phyloP scores from a whole-genome alignment of 192 early-diverging fungal species.

The Coemansia biformis region DNA sequence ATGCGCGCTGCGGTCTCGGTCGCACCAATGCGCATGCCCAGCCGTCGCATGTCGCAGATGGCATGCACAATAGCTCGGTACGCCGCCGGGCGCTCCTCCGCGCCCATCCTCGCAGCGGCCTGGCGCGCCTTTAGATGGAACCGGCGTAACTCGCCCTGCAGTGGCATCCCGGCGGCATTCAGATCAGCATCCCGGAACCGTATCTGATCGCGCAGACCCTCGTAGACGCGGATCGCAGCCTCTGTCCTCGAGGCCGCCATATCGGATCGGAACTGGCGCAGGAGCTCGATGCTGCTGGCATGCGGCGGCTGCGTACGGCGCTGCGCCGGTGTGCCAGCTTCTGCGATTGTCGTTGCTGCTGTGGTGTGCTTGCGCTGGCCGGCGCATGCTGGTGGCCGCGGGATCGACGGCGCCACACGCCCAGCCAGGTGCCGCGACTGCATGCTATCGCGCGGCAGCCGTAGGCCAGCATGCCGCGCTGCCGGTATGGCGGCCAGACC shows the following conservation, averaged over 20 bases:
- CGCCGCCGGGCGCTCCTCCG: background rate
- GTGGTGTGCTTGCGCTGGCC: no score
- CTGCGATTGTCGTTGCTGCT: no score
- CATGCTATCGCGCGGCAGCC: no score
- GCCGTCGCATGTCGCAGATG: slow-evolving; percentile 27
- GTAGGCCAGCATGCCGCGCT: no score
- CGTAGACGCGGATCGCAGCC: slow-evolving; percentile 9
- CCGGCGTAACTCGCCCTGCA: slow-evolving; percentile 16
- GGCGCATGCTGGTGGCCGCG: no score
- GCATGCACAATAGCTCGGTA: slow-evolving; percentile 6
- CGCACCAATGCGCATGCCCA: slow-evolving; percentile 31
- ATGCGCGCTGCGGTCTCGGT: slow-evolving; percentile 27
- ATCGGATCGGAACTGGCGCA: slow-evolving; percentile 1
- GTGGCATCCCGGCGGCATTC: background rate
- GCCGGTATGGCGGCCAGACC: no score
- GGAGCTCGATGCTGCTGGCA: no score
- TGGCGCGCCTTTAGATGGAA: slow-evolving; percentile 26
- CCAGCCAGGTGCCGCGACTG: no score
- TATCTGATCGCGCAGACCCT: slow-evolving; percentile 1
- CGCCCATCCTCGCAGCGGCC: background rate
- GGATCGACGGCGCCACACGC: no score
- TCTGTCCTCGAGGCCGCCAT: background rate
- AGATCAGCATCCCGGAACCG: background rate
- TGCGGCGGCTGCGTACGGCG: no score
- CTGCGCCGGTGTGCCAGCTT: no score